Percentiles rank a stretch among this genome's conserved stretches.
Conservation (phyloP, 164 flowering plant species). For the Kingdonia uniflora region DNA sequence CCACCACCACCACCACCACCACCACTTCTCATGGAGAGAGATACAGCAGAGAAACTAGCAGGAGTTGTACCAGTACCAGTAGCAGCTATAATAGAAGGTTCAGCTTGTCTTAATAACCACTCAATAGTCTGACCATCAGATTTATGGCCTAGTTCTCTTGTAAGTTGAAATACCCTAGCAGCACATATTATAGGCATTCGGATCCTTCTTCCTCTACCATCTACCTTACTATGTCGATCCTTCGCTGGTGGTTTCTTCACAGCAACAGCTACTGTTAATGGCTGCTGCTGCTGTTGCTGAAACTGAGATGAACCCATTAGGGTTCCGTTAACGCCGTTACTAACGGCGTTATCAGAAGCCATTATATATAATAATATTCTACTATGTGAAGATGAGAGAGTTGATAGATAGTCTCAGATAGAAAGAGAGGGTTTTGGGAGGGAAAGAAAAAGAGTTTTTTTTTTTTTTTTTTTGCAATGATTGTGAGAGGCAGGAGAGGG, state of each 20-base stretch:
- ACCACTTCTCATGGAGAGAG: conserved; percentile 24
- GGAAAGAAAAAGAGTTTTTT: too few species aligned
- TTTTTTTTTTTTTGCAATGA: conserved; percentile 44
- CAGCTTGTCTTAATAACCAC: conserved; percentile 16
- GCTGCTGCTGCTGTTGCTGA: too few species aligned
- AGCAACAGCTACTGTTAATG: background rate
- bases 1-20: conserved; percentile 8
- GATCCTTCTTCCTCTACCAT: conserved; percentile 21
- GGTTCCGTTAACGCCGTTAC: too few species aligned
- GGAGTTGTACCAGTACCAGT: conserved; percentile 13
- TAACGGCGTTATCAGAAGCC: too few species aligned
- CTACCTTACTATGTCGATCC: conserved; percentile 15
- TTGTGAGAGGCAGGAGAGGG: conserved; percentile 75
- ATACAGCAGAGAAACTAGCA: conserved; percentile 45
- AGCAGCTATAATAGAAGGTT: conserved; percentile 15
- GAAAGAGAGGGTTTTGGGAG: too few species aligned
- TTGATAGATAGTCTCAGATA: too few species aligned
- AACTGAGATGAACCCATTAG: too few species aligned
- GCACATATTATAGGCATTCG: conserved; percentile 25
- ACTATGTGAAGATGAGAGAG: too few species aligned
- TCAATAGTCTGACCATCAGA: conserved; percentile 21
- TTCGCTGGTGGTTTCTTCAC: conserved; percentile 10
- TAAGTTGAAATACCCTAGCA: conserved; percentile 23
- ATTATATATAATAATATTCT: too few species aligned
- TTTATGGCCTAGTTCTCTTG: conserved; percentile 24